Evolutionary conservation across 345 rosid species (phyloP).

Genomic region (Brassica carinata): DNA sequence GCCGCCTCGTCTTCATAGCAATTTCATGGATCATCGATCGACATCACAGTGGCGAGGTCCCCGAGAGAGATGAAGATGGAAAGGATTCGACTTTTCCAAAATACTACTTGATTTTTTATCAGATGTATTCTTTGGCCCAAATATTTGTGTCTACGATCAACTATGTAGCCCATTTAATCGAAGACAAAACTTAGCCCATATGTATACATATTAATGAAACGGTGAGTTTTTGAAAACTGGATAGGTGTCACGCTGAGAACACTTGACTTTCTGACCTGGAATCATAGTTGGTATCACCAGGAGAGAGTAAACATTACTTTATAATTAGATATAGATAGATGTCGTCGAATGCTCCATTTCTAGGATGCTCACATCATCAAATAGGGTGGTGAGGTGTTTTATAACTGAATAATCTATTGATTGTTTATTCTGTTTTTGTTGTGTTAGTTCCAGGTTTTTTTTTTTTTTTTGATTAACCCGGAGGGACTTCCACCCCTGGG

Average conservation of each 20-base stretch:
- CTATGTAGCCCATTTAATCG: background rate
- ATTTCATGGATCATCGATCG: background rate
- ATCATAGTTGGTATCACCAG: too few relatives aligned
- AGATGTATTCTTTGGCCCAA: background rate
- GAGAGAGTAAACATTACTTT: too few relatives aligned
- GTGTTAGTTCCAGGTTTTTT: conserved; percentile 77
- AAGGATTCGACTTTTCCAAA: background rate
- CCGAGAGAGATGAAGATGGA: background rate
- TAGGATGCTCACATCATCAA: background rate
- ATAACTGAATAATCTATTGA: background rate
- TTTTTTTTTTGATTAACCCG: too few relatives aligned
- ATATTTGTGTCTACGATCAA: background rate
- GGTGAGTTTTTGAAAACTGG: too few relatives aligned
- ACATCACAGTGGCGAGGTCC: background rate
- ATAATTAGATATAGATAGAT: background rate
- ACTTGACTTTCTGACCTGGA: too few relatives aligned
- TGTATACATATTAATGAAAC: too few relatives aligned
- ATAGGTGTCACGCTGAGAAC: too few relatives aligned
- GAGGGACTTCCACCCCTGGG: too few relatives aligned
- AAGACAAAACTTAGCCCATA: too few relatives aligned
- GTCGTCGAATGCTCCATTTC: background rate
- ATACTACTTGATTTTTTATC: background rate
- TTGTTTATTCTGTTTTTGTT: background rate
- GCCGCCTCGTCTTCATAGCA: background rate
- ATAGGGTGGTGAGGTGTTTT: background rate